A percentile compares a stretch with the other conserved stretches of the same genome.
Conservation (phyloP, 768 basidiomycete species). For the Tulasnella sp. region DNA sequence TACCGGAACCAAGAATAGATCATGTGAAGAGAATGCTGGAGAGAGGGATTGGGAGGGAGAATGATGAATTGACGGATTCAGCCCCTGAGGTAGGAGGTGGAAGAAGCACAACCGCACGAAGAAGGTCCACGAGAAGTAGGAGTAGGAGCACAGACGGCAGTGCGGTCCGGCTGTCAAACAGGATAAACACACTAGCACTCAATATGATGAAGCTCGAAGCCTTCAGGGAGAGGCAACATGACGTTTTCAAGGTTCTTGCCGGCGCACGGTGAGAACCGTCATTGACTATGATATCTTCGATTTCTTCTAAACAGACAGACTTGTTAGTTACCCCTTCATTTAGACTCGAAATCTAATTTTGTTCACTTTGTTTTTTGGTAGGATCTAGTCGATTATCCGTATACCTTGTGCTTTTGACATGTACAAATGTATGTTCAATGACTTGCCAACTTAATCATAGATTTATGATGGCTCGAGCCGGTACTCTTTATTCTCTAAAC, state of each 20-base stretch:
- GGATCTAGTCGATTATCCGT: no score
- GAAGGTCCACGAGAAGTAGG: slow-evolving; percentile 24
- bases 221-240: slow-evolving; percentile 34
- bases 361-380: no score
- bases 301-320: no score
- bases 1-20: slow-evolving; percentile 40
- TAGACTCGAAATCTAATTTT: no score
- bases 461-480: no score
- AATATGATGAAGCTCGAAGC: slow-evolving; percentile 54
- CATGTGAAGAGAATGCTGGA: slow-evolving; percentile 44
- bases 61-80: slow-evolving; percentile 16
- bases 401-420: no score
- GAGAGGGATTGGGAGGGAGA: slow-evolving; percentile 39
- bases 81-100: neutral
- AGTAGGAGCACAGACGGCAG: slow-evolving; percentile 44
- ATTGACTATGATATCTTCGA: no score
- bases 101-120: neutral
- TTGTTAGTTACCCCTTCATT: no score
- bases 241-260: slow-evolving; percentile 22
- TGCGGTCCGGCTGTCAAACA: slow-evolving; percentile 59
- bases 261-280: neutral
- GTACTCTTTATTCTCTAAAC: no score
- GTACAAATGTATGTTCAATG: no score
- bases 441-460: no score
- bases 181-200: slow-evolving; percentile 61